A percentile compares a stretch with the other conserved stretches of the same genome.
Conservation (phyloP, 2,329 filamentous ascomycete species). For the Calonectria pauciramosa region DNA sequence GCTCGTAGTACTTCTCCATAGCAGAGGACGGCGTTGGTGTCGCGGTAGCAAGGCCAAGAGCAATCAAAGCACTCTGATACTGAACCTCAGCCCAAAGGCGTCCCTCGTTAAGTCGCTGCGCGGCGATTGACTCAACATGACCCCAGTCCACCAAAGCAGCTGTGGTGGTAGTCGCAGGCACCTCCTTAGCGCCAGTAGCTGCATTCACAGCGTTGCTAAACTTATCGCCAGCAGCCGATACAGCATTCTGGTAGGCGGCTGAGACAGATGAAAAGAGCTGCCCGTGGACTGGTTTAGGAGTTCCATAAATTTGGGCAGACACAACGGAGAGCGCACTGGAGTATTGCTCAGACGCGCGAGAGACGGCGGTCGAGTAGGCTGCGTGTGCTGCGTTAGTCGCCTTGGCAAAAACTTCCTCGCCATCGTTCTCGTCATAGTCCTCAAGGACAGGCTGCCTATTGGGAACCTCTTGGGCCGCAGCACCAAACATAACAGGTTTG, state of each 20-base stretch:
- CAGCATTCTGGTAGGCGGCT: conserved; percentile 75
- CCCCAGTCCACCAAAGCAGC: conserved; percentile 62
- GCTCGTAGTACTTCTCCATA: conserved; percentile 71
- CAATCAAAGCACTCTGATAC: conserved; percentile 77
- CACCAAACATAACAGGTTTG: conserved; percentile 65
- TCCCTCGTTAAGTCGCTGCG: conserved; percentile 78
- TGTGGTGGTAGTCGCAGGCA: conserved; percentile 58
- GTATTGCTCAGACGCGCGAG: conserved; percentile 77
- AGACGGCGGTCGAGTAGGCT: conserved; percentile 75
- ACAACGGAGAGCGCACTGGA: conserved; percentile 76
- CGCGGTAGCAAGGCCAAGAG: conserved; percentile 73
- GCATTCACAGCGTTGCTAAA: conserved; percentile 68
- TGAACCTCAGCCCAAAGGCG: conserved; percentile 78
- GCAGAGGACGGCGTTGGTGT: conserved; percentile 63
- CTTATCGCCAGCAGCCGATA: conserved; percentile 72
- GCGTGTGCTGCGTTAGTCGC: conserved; percentile 63
- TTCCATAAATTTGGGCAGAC: conserved; percentile 77
- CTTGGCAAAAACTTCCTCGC: conserved; percentile 50
- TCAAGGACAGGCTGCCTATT: conserved; percentile 64
- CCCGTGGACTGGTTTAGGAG: conserved; percentile 77
- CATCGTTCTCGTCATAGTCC: conserved; percentile 54
- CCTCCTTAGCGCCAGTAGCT: conserved; percentile 65
- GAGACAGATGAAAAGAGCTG: conserved; percentile 78
- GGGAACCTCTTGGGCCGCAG: conserved; percentile 64
- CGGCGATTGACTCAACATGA: conserved; percentile 73